phyloP scores from a whole-genome alignment of 1,284 basidiomycete species.

The Amylostereum chailletii region DNA sequence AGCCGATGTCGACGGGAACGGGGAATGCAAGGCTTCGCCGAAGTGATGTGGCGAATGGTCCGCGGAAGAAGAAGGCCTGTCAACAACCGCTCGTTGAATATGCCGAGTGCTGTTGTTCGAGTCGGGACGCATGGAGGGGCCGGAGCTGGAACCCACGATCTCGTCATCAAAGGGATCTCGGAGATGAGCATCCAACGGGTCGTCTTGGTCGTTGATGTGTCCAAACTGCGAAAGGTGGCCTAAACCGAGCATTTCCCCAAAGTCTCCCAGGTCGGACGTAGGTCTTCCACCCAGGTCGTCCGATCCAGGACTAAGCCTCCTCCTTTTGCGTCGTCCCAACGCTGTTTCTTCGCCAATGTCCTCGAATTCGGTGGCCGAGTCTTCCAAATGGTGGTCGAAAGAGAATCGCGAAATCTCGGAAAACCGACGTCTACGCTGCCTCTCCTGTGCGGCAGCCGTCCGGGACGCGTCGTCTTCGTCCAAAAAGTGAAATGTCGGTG shows the following conservation, averaged over 20 bases:
- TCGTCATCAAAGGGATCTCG: no score
- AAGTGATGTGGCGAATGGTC: no score
- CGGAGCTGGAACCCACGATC: no score
- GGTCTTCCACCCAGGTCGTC: slow-evolving; percentile 10
- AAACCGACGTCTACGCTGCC: slow-evolving; percentile 10
- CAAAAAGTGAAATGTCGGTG: slow-evolving; percentile 69
- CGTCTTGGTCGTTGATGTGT: slow-evolving; percentile 25
- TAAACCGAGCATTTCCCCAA: slow-evolving; percentile 64
- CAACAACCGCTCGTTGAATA: no score
- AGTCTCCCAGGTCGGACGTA: slow-evolving; percentile 33
- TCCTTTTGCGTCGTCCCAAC: slow-evolving; percentile 32
- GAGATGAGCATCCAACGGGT: no score
- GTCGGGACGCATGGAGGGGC: no score
- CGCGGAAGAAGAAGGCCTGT: no score
- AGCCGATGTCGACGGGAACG: background rate
- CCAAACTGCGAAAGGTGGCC: slow-evolving; percentile 64
- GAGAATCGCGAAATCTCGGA: slow-evolving; percentile 46
- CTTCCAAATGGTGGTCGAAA: slow-evolving; percentile 30
- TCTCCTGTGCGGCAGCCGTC: slow-evolving; percentile 9
- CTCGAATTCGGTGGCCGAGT: slow-evolving; percentile 19
- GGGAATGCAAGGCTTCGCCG: no score
- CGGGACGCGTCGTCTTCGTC: slow-evolving; percentile 38
- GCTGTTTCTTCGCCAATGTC: slow-evolving; percentile 9
- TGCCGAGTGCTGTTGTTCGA: no score
- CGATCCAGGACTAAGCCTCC: slow-evolving; percentile 22